Conservation (phyloP, 2,329 filamentous ascomycete genomes). For the Pseudocercospora pini-densiflorae region DNA sequence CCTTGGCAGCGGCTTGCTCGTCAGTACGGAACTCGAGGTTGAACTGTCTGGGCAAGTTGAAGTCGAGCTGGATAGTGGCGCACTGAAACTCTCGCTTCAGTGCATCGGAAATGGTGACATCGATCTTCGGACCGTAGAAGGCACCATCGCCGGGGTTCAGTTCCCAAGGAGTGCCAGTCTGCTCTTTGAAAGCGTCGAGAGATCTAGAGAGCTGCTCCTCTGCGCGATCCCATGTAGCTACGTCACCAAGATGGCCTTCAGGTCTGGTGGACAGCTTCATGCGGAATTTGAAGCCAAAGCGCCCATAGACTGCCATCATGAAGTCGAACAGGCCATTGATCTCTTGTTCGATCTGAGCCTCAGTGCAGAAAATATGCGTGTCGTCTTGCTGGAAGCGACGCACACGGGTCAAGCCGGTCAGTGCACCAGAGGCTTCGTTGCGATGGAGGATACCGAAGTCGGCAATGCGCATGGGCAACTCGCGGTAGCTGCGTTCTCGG, state of each 20-base stretch:
- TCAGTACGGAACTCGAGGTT: constrained; percentile 83
- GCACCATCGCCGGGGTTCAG: constrained; percentile 94
- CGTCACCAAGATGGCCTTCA: constrained; percentile 85
- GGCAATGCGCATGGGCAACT: constrained; percentile 88
- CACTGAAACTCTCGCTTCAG: constrained; percentile 84
- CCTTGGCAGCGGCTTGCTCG: constrained; percentile 56
- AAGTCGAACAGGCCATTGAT: constrained; percentile 89
- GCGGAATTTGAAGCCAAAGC: constrained; percentile 89
- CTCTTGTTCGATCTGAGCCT: constrained; percentile 76
- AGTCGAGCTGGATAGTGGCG: constrained; percentile 93
- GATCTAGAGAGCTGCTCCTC: constrained; percentile 80
- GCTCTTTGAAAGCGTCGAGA: constrained; percentile 73
- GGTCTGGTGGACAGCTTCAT: constrained; percentile 89
- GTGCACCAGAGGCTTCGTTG: constrained; percentile 91
- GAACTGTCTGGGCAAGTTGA: constrained; percentile 84
- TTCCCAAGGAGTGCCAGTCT: constrained; percentile 74
- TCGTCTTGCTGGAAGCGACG: constrained; percentile 96
- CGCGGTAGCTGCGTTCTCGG: constrained; percentile 82
- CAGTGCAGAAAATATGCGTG: constrained; percentile 91
- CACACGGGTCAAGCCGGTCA: constrained; percentile 89
- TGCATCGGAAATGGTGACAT: constrained; percentile 91
- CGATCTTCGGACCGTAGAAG: constrained; percentile 98
- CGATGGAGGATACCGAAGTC: constrained; percentile 96
- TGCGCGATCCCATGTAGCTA: constrained; percentile 86
- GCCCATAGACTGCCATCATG: constrained; percentile 75